These are phyloP conservation scores for Pisolithus orientalis DNA, from an alignment of 768 basidiomycete genomes.

Conservation along the genomic window DNA sequence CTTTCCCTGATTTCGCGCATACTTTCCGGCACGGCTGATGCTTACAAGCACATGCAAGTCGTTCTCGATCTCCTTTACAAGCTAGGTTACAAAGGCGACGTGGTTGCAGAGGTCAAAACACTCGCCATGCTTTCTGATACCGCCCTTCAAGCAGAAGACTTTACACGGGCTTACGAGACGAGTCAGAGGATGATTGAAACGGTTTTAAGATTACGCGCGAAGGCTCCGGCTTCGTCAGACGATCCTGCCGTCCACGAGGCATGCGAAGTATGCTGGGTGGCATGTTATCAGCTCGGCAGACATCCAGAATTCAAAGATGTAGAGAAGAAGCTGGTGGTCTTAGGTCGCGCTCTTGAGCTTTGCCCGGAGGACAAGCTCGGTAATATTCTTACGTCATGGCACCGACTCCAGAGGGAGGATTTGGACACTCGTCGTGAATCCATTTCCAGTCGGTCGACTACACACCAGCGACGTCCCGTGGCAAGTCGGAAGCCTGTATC, in stretches of 20 bases:
- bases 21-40: constrained; percentile 76
- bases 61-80: constrained; percentile 87
- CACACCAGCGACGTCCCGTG: constrained; percentile 10
- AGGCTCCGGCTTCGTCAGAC: constrained; percentile 22
- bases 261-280: constrained; percentile 83
- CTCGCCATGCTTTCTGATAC: constrained; percentile 90
- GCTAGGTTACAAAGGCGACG: constrained; percentile 70
- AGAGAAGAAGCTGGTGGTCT: constrained; percentile 56
- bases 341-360: constrained; percentile 79
- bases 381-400: constrained; percentile 76
- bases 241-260: constrained; percentile 49
- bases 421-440: constrained; percentile 44
- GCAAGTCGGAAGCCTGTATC: constrained; percentile 34
- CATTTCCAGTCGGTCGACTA: constrained; percentile 21
- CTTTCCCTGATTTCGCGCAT: constrained; percentile 84
- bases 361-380: constrained; percentile 78
- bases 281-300: constrained; percentile 82
- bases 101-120: constrained; percentile 72
- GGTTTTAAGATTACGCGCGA: constrained; percentile 44
- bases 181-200: constrained; percentile 65
- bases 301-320: constrained; percentile 71
- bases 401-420: constrained; percentile 63
- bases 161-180: constrained; percentile 62
- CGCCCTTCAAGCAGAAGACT: constrained; percentile 80
- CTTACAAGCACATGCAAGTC: constrained; percentile 88